Conservation (phyloP, 345 rosid species). For the Atalantia buxifolia region DNA sequence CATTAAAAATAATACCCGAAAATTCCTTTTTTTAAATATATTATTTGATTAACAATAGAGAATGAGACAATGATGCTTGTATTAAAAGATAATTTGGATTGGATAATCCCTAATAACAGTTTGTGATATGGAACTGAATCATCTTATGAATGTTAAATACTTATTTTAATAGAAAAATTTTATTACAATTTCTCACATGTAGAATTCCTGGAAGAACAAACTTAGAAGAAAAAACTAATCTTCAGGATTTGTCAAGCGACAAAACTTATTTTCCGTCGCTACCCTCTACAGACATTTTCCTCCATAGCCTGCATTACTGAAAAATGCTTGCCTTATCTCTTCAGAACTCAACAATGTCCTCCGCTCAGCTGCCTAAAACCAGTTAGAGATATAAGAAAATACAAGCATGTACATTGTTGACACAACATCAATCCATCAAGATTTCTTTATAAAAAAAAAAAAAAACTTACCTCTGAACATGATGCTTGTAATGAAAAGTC, state of each 20-base stretch:
- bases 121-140: conserved; percentile 17
- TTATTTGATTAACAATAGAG: conserved; percentile 3
- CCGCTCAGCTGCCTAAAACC: conserved; percentile 39
- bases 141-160: conserved; percentile 11
- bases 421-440: not conserved
- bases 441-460: not conserved
- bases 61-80: conserved; percentile 10
- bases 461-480: conserved; percentile 63
- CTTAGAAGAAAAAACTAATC: not conserved
- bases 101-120: not conserved
- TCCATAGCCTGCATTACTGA: conserved; percentile 91
- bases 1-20: conserved; percentile 19
- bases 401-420: not conserved
- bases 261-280: not conserved
- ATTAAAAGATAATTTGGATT: conserved; percentile 8
- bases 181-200: conserved; percentile 25
- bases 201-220: conserved; percentile 23
- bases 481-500: conserved; percentile 94
- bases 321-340: conserved; percentile 86
- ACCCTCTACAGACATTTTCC: conserved; percentile 67
- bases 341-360: conserved; percentile 47
- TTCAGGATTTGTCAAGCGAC: not conserved
- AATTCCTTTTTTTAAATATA: not conserved
- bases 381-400: not conserved
- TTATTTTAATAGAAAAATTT: conserved; percentile 12